Base-by-base conservation (phyloP, 352 stramenopile genomes). In the Lagenidium giganteum region DNA sequence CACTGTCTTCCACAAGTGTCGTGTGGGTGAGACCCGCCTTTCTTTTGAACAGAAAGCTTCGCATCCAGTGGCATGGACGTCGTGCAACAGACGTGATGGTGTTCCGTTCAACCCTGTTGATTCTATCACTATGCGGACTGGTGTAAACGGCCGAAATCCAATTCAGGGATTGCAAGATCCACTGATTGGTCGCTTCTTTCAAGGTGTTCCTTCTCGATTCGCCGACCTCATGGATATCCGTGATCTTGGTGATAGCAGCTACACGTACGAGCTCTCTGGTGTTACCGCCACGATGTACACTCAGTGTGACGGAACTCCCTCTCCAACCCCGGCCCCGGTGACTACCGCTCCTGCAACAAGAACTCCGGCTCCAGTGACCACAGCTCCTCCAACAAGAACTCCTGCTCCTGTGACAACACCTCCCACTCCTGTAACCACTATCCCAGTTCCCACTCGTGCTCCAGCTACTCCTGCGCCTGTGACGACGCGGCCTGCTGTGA, bases 1-100 rank as follows among this genome's bases (percentile, higher is more conserved):
- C 35, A 65, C 54, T n/a, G 73, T 80, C 21, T 80, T 73, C 41
- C 57, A 79, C 16, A 76, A 88, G 44, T 91, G 79, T 49, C 58
- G 61, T 3, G 69, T 83, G 1, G 70, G 73, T 4, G 58, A 54
- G 5, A 39, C 54, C 16, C 56, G 51, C 2, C 29, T 85, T 14
- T 77, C 66, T 25, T 63, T 79, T 28, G 42, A 38, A 8, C 42
- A 90, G 46, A 87, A 85, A 39, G 57, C 57, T 4, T 26, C 54
- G 1, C 56, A 75, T 20, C 50, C 66, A 1, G 59, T 82, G 4
- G 67, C 59, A 3, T 82, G 64, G 66, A 60, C 52, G 2, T 83
- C 66, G 1, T 83, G 72, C 28, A 31, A 58, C 21, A 61, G 65
- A 20, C 69, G 64, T 22, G 57, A 63, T 17, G 61, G 56, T 13